Conservation (phyloP, 495 filamentous ascomycete species). For the Aspergillus cavernicola region DNA sequence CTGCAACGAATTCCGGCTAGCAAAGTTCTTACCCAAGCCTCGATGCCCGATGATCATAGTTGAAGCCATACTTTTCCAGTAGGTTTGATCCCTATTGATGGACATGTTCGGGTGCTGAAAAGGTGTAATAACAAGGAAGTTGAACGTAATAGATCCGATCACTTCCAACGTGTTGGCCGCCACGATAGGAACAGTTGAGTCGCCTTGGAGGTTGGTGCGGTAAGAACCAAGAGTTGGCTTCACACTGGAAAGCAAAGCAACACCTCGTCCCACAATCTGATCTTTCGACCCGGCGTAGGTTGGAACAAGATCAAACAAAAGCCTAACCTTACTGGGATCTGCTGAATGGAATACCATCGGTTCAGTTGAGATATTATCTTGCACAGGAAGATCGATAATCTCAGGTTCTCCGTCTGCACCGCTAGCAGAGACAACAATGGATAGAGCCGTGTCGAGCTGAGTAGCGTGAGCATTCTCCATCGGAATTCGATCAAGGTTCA, state of each 20-base stretch:
- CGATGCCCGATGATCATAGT: slow-evolving; percentile 95
- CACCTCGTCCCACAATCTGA: slow-evolving; percentile 83
- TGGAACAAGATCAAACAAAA: slow-evolving; percentile 94
- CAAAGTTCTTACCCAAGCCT: slow-evolving; percentile 85
- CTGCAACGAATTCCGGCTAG: slow-evolving; percentile 77
- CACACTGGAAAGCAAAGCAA: slow-evolving; percentile 82
- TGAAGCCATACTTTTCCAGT: slow-evolving; percentile 82
- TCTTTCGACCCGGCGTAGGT: slow-evolving; percentile 92
- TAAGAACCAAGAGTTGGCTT: slow-evolving; percentile 75
- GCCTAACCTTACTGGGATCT: slow-evolving; percentile 76
- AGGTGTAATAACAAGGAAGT: slow-evolving; percentile 90
- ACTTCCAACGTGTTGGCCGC: slow-evolving; percentile 77
- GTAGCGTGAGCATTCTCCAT: slow-evolving; percentile 84
- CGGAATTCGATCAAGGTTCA: slow-evolving; percentile 86
- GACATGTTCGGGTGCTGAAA: slow-evolving; percentile 93
- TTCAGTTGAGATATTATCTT: slow-evolving; percentile 89
- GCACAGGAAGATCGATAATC: slow-evolving; percentile 86
- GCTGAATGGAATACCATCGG: slow-evolving; percentile 81
- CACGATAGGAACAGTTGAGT: slow-evolving; percentile 87
- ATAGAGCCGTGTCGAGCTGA: slow-evolving; percentile 89
- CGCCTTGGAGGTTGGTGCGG: slow-evolving; percentile 86
- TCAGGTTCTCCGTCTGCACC: slow-evolving; percentile 83
- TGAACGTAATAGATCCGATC: slow-evolving; percentile 93
- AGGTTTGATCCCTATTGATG: slow-evolving; percentile 83
- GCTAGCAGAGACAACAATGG: slow-evolving; percentile 84